Evolutionary conservation across 352 stramenopile species (phyloP), one percentile per base, ranked within the genome.

Genomic region (Phytophthora boehmeriae): DNA sequence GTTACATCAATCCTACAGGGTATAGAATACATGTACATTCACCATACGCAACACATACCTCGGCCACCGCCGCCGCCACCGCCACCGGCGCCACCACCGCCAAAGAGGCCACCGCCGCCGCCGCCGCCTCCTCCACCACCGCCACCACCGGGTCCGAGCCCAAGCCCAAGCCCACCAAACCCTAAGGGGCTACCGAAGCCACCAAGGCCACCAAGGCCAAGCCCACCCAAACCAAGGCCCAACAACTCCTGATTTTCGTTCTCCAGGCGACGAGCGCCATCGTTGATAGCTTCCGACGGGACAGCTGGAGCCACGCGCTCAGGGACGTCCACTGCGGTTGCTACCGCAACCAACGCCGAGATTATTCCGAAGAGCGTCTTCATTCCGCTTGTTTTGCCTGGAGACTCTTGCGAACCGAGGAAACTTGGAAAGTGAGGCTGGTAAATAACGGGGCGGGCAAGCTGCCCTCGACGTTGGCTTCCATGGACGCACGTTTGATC

Each of bases 381-480:
- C 66, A 71, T 74, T 22, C 2, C 28, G 28, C 0, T 71, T 53
- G 45, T 20, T 45, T 46, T 39, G 27, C 42, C 25, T 14, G 3
- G 23, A 9, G 46, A 13, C 19, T 62, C 23, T 16, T 55, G 13
- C 19, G 1, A 11, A 8, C 39, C 39, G 44, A 19, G 28, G 10
- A 70, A 69, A 42, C 55, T 55, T 5, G 50, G n/a, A 22, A 17
- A 70, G 36, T 73, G 65, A 62, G 28, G 6, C n/a, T n/a, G n/a
- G n/a, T 17, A 20, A 39, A 3, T 27, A 54, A 20, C n/a, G n/a
- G n/a, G 10, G 10, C 20, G 16, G 20, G 17, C 27, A 56, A 25
- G 17, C 20, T 17, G 6, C 25, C 25, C 25, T 30, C 25, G 6
- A 30, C 25, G 25, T 30, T 30, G 25, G 25, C 25, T 30, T 30